Evolutionary conservation across 345 rosid species (phyloP).

Genomic region (Boechera divaricarpa): DNA sequence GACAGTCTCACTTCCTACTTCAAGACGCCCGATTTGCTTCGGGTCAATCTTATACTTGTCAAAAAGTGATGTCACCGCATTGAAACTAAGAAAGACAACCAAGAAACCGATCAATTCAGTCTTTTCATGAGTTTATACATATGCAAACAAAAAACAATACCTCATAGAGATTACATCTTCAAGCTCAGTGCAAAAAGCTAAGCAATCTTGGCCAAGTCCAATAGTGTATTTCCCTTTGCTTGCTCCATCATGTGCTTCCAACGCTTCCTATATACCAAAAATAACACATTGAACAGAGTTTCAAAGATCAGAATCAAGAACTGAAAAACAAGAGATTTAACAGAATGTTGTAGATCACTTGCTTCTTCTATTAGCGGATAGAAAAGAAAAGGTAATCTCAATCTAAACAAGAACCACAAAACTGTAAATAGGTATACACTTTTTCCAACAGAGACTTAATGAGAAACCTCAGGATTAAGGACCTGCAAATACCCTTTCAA

Average conservation of each 20-base stretch:
- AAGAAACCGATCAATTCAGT: slow-evolving; percentile 23
- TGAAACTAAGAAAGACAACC: slow-evolving; percentile 61
- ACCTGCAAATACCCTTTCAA: neutral
- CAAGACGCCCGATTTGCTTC: slow-evolving; percentile 91
- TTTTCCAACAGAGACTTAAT: neutral
- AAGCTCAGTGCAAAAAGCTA: slow-evolving; percentile 96
- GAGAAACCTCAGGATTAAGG: slow-evolving; percentile 3
- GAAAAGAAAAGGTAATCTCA: neutral
- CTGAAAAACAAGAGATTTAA: too few relatives aligned
- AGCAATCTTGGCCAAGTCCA: slow-evolving; percentile 98
- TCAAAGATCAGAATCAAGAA: slow-evolving; percentile 12
- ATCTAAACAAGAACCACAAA: slow-evolving; percentile 7
- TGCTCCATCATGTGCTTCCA: slow-evolving; percentile 96
- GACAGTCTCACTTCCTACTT: slow-evolving; percentile 99
- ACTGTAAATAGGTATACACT: neutral
- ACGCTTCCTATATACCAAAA: slow-evolving; percentile 62
- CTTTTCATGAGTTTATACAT: slow-evolving; percentile 11
- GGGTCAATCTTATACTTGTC: slow-evolving; percentile 93
- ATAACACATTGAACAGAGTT: neutral
- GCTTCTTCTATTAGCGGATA: neutral
- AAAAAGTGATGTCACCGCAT: slow-evolving; percentile 85
- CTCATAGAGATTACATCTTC: slow-evolving; percentile 99
- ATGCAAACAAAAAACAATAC: slow-evolving; percentile 28
- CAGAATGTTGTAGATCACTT: slow-evolving; percentile 3
- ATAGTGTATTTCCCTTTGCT: slow-evolving; percentile 98